Base-by-base conservation (phyloP, 164 flowering plant species). In the Piper betle region DNA sequence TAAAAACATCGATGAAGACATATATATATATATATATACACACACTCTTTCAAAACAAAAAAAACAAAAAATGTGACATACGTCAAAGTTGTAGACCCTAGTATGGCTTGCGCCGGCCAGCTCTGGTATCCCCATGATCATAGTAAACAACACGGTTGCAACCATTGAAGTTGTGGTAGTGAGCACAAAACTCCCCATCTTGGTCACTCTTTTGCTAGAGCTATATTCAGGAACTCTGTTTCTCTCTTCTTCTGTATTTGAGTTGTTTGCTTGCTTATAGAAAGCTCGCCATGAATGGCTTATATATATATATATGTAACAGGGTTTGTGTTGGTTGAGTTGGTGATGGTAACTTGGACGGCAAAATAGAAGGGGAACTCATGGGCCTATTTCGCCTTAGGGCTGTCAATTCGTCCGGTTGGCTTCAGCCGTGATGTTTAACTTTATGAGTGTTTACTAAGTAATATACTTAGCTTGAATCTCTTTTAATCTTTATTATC, bases 381-480 rank as follows among this genome's bases (percentile, higher is more conserved):
- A 54, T 39, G 58, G 62, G 52, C 16, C 41, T 58, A 39, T 11
- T 2, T 39, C 18, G 11, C 16, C 43, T 48, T 2, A 55, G 46
- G 57, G 52, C 40, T 18, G 41, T 52, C 42, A 4, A 6, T 39
- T 56, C 40, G 50, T 17, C 39, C 52, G 53, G 19, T 55, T 20
- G 52, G 58, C 9, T 40, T 55, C 42, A 38, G 54, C 17, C 19
- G 67, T 48, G 50, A 61, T 60, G 62, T 61, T 65, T 42, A 48
- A 58, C 58, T 65, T 39, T 57, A 58, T n/a, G 67, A 64, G 67
- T 65, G 67, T 50, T 38, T 16, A 52, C 20, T 19, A 65, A 58
- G 67, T 57, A 58, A 65, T 33, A 50, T 50, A 41, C 7, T 41
- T 55, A 20, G 5, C 39, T n/a, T 39, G 25, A 37, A 11, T 17